Base-by-base conservation (phyloP, 495 filamentous ascomycete species). In the Monascus purpureus region DNA sequence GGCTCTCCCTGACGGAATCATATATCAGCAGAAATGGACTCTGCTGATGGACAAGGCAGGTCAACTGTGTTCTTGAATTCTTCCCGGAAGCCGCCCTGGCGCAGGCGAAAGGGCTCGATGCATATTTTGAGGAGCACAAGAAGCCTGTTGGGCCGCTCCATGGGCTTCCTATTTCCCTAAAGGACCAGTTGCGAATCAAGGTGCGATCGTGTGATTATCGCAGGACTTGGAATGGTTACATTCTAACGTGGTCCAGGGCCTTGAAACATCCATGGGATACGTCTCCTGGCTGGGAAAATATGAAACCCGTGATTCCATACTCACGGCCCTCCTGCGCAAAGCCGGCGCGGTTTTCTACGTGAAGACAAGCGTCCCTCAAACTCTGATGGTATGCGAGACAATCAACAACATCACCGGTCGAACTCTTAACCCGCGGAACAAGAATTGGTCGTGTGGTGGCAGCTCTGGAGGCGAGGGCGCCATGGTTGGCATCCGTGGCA, bases 381-480 rank as follows among this genome's bases (percentile, higher is more conserved):
- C 53, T 8, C 46, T 70, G 48, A 64, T 59, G 49, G 28, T 39
- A 6, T 8, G 40, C 6, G 50, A 57, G 14, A 47, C 51, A 1
- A 37, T 45, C 12, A 61, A 53, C 24, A 47, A 55, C 24, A 46
- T 57, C 3, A 50, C 46, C 28, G 62, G 65, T 18, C 57, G 45
- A 0, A 68, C 69, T 0, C 46, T 67, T 1, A 78, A 75, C 44
- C 71, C 76, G 0, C 54, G 56, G 38, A 65, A 72, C 36, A 50
- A 41, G 1, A 49, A 44, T 0, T 41, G 76, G 4, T 72, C 65
- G 0, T 34, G 60, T 4, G 76, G 76, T 5, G 77, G 76, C 1
- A 70, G 63, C 16, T 66, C 65, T 2, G 74, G 76, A 6, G 77
- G 77, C 16, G 77, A 83, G 43, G 72, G 65, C 0, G 73, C 75